phyloP scores from a whole-genome alignment of 257 asterid genomes.

The Ehretia macrophylla region DNA sequence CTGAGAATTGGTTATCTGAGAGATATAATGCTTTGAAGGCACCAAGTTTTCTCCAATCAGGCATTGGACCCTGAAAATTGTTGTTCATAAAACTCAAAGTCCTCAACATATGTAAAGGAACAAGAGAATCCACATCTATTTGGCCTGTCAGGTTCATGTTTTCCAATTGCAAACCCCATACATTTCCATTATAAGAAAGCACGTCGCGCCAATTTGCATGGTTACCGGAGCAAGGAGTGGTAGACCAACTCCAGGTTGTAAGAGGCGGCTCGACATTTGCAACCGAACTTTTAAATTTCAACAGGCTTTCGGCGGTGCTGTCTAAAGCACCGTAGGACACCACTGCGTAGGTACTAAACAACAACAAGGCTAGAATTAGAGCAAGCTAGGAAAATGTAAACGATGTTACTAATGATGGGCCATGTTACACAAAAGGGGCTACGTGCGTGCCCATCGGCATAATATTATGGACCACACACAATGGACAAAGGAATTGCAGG shows the following conservation, averaged over 20 bases:
- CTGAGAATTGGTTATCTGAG: slow-evolving; percentile 63
- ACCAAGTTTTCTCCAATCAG: slow-evolving; percentile 75
- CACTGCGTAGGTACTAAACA: neutral
- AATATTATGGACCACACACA: slow-evolving; percentile 14
- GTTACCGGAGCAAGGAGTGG: slow-evolving; percentile 54
- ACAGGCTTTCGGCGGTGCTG: slow-evolving; percentile 33
- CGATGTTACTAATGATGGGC: slow-evolving; percentile 18
- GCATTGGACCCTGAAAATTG: slow-evolving; percentile 67
- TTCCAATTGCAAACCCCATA: slow-evolving; percentile 77
- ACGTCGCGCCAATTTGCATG: slow-evolving; percentile 63
- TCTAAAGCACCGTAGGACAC: slow-evolving; percentile 23
- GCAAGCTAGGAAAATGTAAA: neutral
- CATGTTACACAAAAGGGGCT: slow-evolving; percentile 42
- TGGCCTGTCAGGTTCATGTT: slow-evolving; percentile 63
- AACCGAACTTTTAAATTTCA: slow-evolving; percentile 50
- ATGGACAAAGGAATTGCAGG: slow-evolving; percentile 1
- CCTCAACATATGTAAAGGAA: slow-evolving; percentile 37
- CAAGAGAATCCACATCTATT: slow-evolving; percentile 61
- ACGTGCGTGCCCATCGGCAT: slow-evolving; percentile 61
- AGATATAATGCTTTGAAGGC: slow-evolving; percentile 64
- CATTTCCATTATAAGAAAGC: slow-evolving; percentile 59
- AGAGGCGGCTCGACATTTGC: slow-evolving; percentile 36
- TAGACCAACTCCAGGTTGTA: slow-evolving; percentile 49
- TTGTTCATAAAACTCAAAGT: slow-evolving; percentile 75
- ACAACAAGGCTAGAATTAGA: neutral